Base-by-base conservation (phyloP, 192 early-diverging fungal species). In the Globomyces pollinis-pini region DNA sequence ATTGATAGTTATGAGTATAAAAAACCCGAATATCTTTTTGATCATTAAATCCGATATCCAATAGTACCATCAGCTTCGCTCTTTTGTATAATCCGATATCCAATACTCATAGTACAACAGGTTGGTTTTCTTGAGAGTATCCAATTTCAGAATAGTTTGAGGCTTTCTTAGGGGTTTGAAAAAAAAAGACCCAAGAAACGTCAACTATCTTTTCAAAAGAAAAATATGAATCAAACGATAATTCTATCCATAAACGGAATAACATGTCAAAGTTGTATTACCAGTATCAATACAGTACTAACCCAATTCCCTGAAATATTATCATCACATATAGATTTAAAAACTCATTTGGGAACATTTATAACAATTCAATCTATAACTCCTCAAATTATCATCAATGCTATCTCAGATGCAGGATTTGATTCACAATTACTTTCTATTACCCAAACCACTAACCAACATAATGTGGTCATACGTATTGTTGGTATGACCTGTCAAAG, bases 201-300 rank as follows among this genome's bases (percentile, higher is more conserved):
- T n/a, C n/a, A n/a, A n/a, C n/a, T n/a, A n/a, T n/a, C n/a, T n/a
- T n/a, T n/a, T n/a, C n/a, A n/a, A n/a, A n/a, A n/a, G n/a, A n/a
- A n/a, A n/a, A n/a, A n/a, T n/a, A n/a, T n/a, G n/a, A n/a, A n/a
- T n/a, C n/a, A n/a, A 73, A 36, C 4, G 15, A 41, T 70, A 39
- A n/a, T n/a, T n/a, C n/a, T n/a, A n/a, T 66, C 21, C 41, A 45
- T 45, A 65, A 77, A 43, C 24, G 85, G 85, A 24, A 91, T 91
- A 87, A 89, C 85, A 0, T 91, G 88, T 70, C 72, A 86, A 43
- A 88, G 85, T 41, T 93, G 91, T 52, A 89, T 91, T 4, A 80
- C 76, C 3, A 75, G 86, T 1, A 79, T 91, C 39, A 86, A 80
- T 15, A 69, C 57, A n/a, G 83, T 73, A 18, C 61, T 91, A 1